A percentile compares a stretch with the other conserved stretches of the same genome.
Evolutionary conservation across 192 early-diverging fungal genomes (phyloP).

Genomic region (Coemansia sp.): DNA sequence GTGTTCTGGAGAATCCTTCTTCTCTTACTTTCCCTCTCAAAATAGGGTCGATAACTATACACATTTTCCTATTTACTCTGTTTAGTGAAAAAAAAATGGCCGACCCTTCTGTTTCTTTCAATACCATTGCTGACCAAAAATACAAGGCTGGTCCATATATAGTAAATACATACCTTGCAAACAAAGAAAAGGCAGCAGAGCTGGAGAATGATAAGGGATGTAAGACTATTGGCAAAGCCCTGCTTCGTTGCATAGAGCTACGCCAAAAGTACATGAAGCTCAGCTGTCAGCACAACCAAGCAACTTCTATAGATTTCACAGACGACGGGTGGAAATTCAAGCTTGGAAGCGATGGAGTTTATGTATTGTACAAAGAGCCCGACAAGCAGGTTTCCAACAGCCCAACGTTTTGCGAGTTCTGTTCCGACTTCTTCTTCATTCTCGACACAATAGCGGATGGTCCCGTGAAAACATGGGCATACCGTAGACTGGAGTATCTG

Average conservation of each 20-base stretch:
- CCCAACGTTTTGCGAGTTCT: constrained; percentile 80
- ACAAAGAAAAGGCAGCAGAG: neutral
- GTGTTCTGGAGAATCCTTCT: neutral
- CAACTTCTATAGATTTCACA: constrained; percentile 76
- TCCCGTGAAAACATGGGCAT: constrained; percentile 91
- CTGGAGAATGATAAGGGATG: constrained; percentile 16
- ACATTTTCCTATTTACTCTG: neutral
- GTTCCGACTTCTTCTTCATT: constrained; percentile 77
- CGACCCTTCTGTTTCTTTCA: constrained; percentile 14
- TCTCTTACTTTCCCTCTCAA: neutral
- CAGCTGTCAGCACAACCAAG: constrained; percentile 68
- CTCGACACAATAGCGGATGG: constrained; percentile 78
- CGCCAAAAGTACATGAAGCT: constrained; percentile 81
- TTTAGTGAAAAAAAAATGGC: neutral
- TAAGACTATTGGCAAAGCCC: constrained; percentile 24
- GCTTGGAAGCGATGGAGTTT: constrained; percentile 64
- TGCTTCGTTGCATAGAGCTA: constrained; percentile 73
- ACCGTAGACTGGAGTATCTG: constrained; percentile 80
- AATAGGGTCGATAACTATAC: neutral
- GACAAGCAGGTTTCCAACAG: constrained; percentile 51
- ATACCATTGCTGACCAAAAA: constrained; percentile 15
- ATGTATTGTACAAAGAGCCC: constrained; percentile 53
- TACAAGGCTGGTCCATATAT: constrained; percentile 18
- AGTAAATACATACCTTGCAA: constrained; percentile 19
- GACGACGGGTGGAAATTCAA: constrained; percentile 31